Evolutionary conservation across 176 grass and related monocot genomes (phyloP).

Genomic region (Carex cristatella): DNA sequence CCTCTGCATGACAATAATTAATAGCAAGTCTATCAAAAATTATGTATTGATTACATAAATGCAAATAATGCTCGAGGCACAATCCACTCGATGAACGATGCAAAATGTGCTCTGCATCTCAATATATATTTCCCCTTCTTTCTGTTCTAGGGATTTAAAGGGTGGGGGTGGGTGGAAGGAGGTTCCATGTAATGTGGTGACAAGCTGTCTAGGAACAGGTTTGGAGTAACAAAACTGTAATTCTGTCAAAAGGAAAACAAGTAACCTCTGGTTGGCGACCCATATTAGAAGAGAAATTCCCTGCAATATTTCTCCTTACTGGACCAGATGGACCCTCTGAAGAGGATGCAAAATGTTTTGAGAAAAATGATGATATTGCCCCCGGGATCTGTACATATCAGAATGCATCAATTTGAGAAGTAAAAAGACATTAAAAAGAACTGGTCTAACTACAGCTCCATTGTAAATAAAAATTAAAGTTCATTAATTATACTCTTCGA

Average conservation of each 20-base stretch:
- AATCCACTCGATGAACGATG: background rate
- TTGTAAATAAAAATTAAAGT: background rate
- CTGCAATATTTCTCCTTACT: constrained; percentile 18
- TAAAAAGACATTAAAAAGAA: background rate
- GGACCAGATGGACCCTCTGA: constrained; percentile 8
- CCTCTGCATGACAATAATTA: background rate
- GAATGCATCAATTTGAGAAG: background rate
- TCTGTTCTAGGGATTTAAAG: no score
- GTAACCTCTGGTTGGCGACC: constrained; percentile 17
- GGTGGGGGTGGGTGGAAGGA: no score
- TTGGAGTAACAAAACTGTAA: background rate
- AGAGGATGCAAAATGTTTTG: constrained; percentile 12
- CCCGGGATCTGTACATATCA: constrained; percentile 23
- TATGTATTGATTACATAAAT: background rate
- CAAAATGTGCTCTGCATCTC: background rate
- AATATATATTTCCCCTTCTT: background rate
- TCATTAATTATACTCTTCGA: background rate
- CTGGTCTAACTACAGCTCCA: background rate
- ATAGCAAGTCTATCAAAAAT: background rate
- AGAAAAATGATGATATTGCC: constrained; percentile 29
- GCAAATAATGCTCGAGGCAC: background rate
- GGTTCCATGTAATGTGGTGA: background rate
- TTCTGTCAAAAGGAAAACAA: background rate
- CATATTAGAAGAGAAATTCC: constrained; percentile 18
- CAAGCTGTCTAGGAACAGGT: background rate